Percentiles rank a stretch among this genome's conserved stretches.
Evolutionary conservation across 2,329 filamentous ascomycete genomes (phyloP).

Genomic region (Cytospora schulzeri): DNA sequence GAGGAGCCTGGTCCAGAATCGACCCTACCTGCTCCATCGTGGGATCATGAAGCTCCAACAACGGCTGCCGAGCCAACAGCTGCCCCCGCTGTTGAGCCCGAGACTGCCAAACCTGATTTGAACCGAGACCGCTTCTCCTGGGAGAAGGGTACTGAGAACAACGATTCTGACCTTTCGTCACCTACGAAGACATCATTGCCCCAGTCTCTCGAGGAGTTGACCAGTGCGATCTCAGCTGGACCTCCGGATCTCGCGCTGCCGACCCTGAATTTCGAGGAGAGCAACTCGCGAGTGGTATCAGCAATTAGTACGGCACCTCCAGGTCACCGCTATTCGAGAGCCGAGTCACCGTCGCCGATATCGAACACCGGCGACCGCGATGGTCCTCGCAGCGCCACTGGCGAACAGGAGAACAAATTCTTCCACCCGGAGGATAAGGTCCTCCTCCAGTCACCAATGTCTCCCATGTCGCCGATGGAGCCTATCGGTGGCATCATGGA

Average conservation of each 20-base stretch:
- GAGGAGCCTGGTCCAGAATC: constrained; percentile 7
- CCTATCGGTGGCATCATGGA: constrained; percentile 36
- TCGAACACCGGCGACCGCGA: constrained; percentile 42
- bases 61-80: not conserved
- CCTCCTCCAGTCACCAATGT: constrained; percentile 39
- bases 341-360: constrained; percentile 48
- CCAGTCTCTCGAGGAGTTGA: not conserved
- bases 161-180: constrained; percentile 5
- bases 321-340: constrained; percentile 23
- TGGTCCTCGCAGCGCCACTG: constrained; percentile 27
- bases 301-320: not conserved
- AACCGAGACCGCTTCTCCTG: constrained; percentile 45
- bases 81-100: constrained; percentile 13
- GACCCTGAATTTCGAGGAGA: constrained; percentile 15
- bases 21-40: not conserved
- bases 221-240: not conserved
- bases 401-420: constrained; percentile 29
- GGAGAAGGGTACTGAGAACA: constrained; percentile 40
- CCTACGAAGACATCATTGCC: not conserved
- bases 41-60: not conserved
- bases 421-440: constrained; percentile 51
- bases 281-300: constrained; percentile 1
- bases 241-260: constrained; percentile 16
- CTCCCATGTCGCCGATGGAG: constrained; percentile 36
- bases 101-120: not conserved